phyloP scores from a whole-genome alignment of 257 asterid genomes.

The Craterostigma plantagineum region DNA sequence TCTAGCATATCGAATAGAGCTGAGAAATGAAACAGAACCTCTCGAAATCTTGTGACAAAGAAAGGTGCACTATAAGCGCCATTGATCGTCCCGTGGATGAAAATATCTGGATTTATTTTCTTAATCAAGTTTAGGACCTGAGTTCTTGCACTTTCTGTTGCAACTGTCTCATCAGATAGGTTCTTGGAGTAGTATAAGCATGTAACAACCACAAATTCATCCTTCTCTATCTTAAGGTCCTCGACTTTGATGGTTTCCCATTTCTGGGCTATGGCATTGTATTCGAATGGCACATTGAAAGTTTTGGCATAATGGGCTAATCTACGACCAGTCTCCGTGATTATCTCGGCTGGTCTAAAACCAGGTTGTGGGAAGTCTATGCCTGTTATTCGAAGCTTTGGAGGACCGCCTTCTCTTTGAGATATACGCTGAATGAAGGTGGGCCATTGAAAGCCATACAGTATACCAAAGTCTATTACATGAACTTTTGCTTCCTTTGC shows the following conservation, averaged over 20 bases:
- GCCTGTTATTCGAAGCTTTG: constrained; percentile 48
- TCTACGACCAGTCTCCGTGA: constrained; percentile 53
- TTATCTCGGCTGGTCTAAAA: constrained; percentile 44
- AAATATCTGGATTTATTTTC: constrained; percentile 39
- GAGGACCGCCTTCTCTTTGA: constrained; percentile 41
- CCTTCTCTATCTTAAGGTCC: constrained; percentile 43
- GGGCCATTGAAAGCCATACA: constrained; percentile 58
- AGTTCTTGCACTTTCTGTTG: constrained; percentile 32
- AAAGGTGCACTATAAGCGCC: constrained; percentile 60
- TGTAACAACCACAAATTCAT: constrained; percentile 42
- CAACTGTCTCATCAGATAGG: constrained; percentile 46
- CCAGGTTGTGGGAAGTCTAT: constrained; percentile 68
- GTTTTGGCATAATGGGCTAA: constrained; percentile 29
- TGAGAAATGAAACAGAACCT: constrained; percentile 57
- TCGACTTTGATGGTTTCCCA: constrained; percentile 52
- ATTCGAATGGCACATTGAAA: constrained; percentile 49
- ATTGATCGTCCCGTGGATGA: constrained; percentile 43
- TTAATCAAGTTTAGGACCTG: constrained; percentile 36
- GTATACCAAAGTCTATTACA: constrained; percentile 53
- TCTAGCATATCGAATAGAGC: constrained; percentile 64
- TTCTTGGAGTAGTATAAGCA: constrained; percentile 34
- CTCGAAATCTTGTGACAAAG: constrained; percentile 55
- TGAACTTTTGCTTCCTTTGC: constrained; percentile 21
- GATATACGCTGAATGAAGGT: constrained; percentile 31
- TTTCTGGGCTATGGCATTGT: constrained; percentile 39